Evolutionary conservation across 306 rosid species (phyloP), one percentile per base, ranked within the genome.

Genomic region (Myrica gale): DNA sequence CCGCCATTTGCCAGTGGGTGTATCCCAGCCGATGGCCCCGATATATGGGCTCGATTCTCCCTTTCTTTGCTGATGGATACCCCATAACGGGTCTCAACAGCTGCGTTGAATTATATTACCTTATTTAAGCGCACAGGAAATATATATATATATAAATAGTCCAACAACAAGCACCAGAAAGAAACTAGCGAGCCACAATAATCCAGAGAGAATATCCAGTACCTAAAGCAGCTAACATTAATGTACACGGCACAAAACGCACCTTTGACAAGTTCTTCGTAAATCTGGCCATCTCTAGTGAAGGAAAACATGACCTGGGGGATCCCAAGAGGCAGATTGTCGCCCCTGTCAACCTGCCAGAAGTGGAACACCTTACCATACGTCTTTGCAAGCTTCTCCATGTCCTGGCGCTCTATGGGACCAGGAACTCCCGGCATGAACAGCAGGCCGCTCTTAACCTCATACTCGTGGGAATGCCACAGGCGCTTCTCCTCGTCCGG

Each of bases 391-490:
- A 93, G 83, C 44, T 72, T 78, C 56, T 91, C 97, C 84, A 91
- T 7, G 37, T 91, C 96, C 23, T 60, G 58, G 37, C 84, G 85
- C 75, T 93, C 70, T 0, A 93, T 43, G 3, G 81, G 79, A 3
- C 77, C 83, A 0, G 96, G 92, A 0, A 91, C 57, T 0, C 82
- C 80, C 0, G 96, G 96, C 88, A 88, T 79, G 91, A 86, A 67
- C 62, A 90, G 66, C 9, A 81, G 20, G 1, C 92, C 96, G 23
- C 98, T 86, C 85, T 90, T 91, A 2, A 93, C 94, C 88, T 93
- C 98, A 56, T 87, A 93, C 84, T 84, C 78, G 74, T 91, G 97
- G 2, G 97, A 88, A 52, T 93, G 98, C 98, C 97, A 93, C 1
- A 93, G 84, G 0, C 1, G 79, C 80, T 89, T 93, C 86, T 93